Evolutionary conservation across 2,329 filamentous ascomycete species (phyloP).

Genomic region (Bipolaris oryzae): DNA sequence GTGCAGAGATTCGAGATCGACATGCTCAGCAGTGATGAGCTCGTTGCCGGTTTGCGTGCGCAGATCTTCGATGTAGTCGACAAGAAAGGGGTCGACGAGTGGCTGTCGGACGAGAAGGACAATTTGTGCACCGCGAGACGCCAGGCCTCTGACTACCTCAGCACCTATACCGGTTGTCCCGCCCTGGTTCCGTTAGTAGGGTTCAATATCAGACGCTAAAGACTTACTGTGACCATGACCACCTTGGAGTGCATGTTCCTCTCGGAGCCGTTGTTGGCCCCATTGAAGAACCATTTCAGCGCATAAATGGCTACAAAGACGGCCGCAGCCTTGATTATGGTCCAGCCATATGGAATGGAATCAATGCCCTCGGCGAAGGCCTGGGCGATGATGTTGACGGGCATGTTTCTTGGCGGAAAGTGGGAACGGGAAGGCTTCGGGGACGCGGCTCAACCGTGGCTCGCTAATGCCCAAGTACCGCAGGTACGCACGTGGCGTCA

Average conservation of each 20-base stretch:
- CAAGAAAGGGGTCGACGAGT: conserved; percentile 82
- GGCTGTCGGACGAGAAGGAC: conserved; percentile 85
- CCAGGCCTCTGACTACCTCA: conserved; percentile 74
- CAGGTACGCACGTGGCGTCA: conserved; percentile 35
- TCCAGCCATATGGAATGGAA: conserved; percentile 60
- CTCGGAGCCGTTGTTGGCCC: conserved; percentile 75
- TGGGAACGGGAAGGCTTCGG: conserved; percentile 27
- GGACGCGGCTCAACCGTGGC: conserved; percentile 32
- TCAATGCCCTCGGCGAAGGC: conserved; percentile 61
- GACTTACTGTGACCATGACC: conserved; percentile 79
- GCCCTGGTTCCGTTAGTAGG: conserved; percentile 58
- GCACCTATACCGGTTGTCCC: conserved; percentile 94
- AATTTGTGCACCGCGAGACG: conserved; percentile 83
- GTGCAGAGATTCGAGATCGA: conserved; percentile 86
- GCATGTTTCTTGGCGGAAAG: conserved; percentile 56
- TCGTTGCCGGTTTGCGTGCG: conserved; percentile 78
- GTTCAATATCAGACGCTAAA: conserved; percentile 7
- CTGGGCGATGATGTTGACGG: conserved; percentile 64
- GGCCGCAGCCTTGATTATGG: conserved; percentile 59
- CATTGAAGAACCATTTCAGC: conserved; percentile 78
- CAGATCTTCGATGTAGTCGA: conserved; percentile 90
- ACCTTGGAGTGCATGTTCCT: conserved; percentile 92
- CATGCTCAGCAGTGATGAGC: conserved; percentile 93
- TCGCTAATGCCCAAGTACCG: conserved; percentile 23
- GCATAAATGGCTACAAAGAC: conserved; percentile 60